Percentiles rank a stretch among this genome's conserved stretches.
Conservation (phyloP, 2,329 filamentous ascomycete species). For the Penicillium sp. region DNA sequence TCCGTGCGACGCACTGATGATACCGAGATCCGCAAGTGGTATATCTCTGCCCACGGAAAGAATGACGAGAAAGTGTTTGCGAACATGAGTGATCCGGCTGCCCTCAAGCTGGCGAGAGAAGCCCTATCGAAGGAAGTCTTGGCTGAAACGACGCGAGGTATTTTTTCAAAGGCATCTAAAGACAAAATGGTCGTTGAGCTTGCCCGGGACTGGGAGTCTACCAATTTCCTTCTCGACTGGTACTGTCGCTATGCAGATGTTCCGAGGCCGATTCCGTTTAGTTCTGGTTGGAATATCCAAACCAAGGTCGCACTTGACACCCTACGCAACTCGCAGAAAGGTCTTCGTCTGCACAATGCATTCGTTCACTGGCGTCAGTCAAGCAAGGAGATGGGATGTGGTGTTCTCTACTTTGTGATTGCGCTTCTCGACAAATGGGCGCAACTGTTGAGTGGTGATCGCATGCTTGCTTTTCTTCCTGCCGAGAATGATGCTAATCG, state of each 20-base stretch:
- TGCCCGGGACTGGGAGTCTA: constrained; percentile 45
- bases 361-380: constrained; percentile 53
- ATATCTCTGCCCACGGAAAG: constrained; percentile 27
- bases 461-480: constrained; percentile 33
- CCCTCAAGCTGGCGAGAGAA: constrained; percentile 41
- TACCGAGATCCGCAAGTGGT: constrained; percentile 36
- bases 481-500: constrained; percentile 31
- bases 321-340: constrained; percentile 47
- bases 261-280: constrained; percentile 46
- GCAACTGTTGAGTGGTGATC: constrained; percentile 40
- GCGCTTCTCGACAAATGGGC: constrained; percentile 51
- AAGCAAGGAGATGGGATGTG: constrained; percentile 47
- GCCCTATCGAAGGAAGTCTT: constrained; percentile 41
- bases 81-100: constrained; percentile 42
- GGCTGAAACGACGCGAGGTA: constrained; percentile 37
- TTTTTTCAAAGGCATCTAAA: constrained; percentile 37
- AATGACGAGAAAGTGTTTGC: constrained; percentile 35
- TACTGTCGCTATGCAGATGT: constrained; percentile 44
- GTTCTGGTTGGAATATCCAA: constrained; percentile 52
- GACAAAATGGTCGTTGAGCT: constrained; percentile 45
- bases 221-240: constrained; percentile 48
- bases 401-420: constrained; percentile 47
- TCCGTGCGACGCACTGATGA: constrained; percentile 34
- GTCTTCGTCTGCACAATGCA: constrained; percentile 48
- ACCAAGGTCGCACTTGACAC: constrained; percentile 48